Evolutionary conservation across 2,329 filamentous ascomycete species (phyloP).

Genomic region (Aspergillus sp.): DNA sequence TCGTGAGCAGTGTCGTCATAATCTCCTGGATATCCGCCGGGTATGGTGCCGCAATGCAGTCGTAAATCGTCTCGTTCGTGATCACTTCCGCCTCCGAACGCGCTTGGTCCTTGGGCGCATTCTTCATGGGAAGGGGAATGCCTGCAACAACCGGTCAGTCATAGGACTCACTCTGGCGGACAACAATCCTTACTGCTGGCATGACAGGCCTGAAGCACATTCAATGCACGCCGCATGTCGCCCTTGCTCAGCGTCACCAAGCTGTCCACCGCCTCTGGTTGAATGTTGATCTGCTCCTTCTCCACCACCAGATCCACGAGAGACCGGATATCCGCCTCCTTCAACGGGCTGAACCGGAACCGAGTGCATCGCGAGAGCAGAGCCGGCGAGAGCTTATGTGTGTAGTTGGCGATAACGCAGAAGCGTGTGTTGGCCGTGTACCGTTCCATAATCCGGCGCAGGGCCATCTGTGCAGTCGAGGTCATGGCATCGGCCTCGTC

Average conservation of each 20-base stretch:
- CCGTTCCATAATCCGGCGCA: constrained; percentile 97
- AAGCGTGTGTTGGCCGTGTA: constrained; percentile 98
- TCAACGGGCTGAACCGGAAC: constrained; percentile 91
- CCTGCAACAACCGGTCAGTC: constrained; percentile 43
- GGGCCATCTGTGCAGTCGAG: constrained; percentile 95
- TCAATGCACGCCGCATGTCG: constrained; percentile 92
- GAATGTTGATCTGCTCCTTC: constrained; percentile 83
- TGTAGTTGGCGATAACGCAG: constrained; percentile 98
- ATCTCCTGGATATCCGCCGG: constrained; percentile 86
- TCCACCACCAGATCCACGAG: constrained; percentile 87
- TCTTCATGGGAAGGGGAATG: constrained; percentile 64
- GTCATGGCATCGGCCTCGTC: constrained; percentile 99
- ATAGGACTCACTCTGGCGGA: not conserved
- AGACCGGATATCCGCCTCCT: constrained; percentile 78
- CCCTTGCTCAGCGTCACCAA: constrained; percentile 87
- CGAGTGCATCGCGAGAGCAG: constrained; percentile 89
- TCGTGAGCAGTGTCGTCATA: constrained; percentile 76
- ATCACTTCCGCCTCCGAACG: constrained; percentile 75
- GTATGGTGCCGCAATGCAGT: constrained; percentile 93
- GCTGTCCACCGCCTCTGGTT: constrained; percentile 74
- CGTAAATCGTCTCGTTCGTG: constrained; percentile 89
- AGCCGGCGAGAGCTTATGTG: constrained; percentile 93
- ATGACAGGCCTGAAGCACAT: constrained; percentile 94
- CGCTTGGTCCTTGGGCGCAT: constrained; percentile 58
- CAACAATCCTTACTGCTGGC: constrained; percentile 68